Conservation (phyloP, 257 asterid genomes). For the Agastache rugosa region DNA sequence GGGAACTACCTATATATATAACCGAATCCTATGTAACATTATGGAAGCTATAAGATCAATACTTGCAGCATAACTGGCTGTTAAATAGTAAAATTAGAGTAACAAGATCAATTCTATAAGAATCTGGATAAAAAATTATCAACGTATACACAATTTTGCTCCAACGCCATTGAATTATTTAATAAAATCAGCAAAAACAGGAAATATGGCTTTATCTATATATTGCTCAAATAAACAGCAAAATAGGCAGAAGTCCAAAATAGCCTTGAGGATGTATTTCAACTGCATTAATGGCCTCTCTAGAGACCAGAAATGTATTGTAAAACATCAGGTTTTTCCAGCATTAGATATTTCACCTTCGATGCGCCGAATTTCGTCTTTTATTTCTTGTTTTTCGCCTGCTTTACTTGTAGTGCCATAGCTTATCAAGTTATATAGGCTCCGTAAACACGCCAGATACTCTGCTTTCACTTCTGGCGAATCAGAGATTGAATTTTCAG, state of each 20-base stretch:
- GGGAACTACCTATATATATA: too few relatives aligned
- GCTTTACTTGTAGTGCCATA: conserved; percentile 32
- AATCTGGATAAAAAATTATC: neutral
- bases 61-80: too few relatives aligned
- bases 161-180: neutral
- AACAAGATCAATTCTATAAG: neutral
- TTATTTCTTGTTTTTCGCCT: conserved; percentile 43
- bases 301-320: neutral
- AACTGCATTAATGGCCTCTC: neutral
- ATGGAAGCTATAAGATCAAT: neutral
- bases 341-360: conserved; percentile 52
- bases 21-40: neutral
- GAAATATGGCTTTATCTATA: neutral
- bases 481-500: conserved; percentile 42
- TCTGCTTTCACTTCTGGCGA: conserved; percentile 68
- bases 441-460: conserved; percentile 66
- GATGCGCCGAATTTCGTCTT: conserved; percentile 56
- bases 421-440: conserved; percentile 44
- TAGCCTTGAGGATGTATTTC: neutral
- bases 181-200: neutral
- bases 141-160: neutral
- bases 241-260: neutral
- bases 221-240: neutral
- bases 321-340: conserved; percentile 13
- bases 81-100: neutral